phyloP scores from a whole-genome alignment of 352 stramenopile genomes.

The Globisporangium cystogenes region DNA sequence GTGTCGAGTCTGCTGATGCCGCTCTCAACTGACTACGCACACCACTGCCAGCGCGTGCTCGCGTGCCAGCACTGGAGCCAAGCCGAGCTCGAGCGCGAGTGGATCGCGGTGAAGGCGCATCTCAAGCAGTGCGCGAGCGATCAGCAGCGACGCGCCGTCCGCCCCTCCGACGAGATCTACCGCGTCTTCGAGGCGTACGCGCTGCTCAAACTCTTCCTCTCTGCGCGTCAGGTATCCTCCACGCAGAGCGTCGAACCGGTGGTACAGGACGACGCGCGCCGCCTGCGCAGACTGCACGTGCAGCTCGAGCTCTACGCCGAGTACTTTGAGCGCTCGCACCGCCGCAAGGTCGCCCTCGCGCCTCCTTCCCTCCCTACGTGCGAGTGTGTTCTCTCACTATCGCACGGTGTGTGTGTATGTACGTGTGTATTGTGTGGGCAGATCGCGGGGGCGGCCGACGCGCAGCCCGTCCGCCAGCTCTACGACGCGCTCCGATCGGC shows the following conservation, averaged over 20 bases:
- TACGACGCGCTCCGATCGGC: slow-evolving; percentile 35
- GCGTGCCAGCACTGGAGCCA: slow-evolving; percentile 28
- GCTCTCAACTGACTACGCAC: slow-evolving; percentile 6
- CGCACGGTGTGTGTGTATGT: background rate
- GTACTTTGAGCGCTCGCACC: slow-evolving; percentile 41
- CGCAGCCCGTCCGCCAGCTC: slow-evolving; percentile 26
- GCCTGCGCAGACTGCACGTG: slow-evolving; percentile 29
- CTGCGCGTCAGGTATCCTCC: slow-evolving; percentile 14
- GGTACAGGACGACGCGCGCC: background rate
- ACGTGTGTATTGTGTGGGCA: slow-evolving; percentile 7
- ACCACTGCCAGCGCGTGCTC: slow-evolving; percentile 18
- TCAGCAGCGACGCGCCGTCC: background rate
- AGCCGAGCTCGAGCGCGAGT: slow-evolving; percentile 25
- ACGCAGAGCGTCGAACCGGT: too few species aligned
- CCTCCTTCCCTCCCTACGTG: too few species aligned
- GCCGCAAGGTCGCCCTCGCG: slow-evolving; percentile 25
- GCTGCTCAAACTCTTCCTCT: slow-evolving; percentile 53
- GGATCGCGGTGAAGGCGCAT: slow-evolving; percentile 24
- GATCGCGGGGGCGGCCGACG: slow-evolving; percentile 26
- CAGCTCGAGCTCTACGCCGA: slow-evolving; percentile 46
- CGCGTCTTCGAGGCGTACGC: slow-evolving; percentile 34
- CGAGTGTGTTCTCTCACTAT: too few species aligned
- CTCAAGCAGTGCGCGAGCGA: slow-evolving; percentile 9
- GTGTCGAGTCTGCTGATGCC: too few species aligned
- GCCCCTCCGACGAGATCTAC: background rate